These are phyloP conservation scores for Cyclotella choctawhatcheeana DNA, from an alignment of 108 stramenopile species.

Conservation along the genomic window DNA sequence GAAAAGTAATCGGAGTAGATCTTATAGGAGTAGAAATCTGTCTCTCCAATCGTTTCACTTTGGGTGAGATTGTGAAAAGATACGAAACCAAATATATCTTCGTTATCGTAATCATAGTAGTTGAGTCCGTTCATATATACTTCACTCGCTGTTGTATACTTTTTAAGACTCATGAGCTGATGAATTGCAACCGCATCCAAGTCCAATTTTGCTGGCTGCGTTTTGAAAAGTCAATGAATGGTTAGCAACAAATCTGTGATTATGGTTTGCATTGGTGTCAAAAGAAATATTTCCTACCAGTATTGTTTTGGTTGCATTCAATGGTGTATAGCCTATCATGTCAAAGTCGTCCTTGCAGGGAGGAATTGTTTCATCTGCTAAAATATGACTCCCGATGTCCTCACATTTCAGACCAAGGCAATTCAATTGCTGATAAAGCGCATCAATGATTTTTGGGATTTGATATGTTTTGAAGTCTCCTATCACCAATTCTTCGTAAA, in stretches of 20 bases:
- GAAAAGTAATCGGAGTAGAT: constrained; percentile 25
- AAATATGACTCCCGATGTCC: constrained; percentile 64
- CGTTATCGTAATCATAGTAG: constrained; percentile 47
- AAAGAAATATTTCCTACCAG: constrained; percentile 21
- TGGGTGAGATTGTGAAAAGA: constrained; percentile 43
- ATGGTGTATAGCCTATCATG: constrained; percentile 72
- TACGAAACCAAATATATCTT: constrained; percentile 29
- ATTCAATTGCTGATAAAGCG: constrained; percentile 58
- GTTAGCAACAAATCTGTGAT: background rate
- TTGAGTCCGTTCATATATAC: constrained; percentile 50
- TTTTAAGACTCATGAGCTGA: constrained; percentile 70
- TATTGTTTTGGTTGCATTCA: constrained; percentile 45
- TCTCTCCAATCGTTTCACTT: constrained; percentile 31
- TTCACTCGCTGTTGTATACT: constrained; percentile 47
- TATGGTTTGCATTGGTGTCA: background rate
- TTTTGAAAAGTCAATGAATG: background rate
- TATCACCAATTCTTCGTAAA: constrained; percentile 56
- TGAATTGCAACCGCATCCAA: constrained; percentile 72
- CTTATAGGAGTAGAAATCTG: constrained; percentile 21
- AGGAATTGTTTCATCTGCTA: constrained; percentile 19
- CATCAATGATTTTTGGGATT: constrained; percentile 50
- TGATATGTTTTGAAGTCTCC: constrained; percentile 7
- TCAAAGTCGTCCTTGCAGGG: constrained; percentile 40
- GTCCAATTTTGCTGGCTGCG: constrained; percentile 72
- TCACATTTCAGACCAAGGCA: constrained; percentile 77